Evolutionary conservation across 164 flowering plant genomes (phyloP).

Genomic region (Protea cynaroides): DNA sequence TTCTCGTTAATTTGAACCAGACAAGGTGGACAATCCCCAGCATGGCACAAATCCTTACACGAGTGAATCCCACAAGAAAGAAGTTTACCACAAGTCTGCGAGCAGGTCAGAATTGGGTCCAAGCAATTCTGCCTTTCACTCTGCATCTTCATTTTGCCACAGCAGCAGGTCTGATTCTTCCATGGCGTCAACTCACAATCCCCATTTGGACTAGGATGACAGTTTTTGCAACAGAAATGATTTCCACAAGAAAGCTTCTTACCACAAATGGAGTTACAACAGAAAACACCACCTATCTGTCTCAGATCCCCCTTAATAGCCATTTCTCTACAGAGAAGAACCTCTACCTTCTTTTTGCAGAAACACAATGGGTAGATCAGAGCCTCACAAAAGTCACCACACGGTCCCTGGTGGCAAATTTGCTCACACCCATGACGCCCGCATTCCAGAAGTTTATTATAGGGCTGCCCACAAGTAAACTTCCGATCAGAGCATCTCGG

Average conservation of each 20-base stretch:
- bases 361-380: slow-evolving; percentile 64
- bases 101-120: slow-evolving; percentile 80
- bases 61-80: slow-evolving; percentile 62
- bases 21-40: slow-evolving; percentile 72
- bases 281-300: slow-evolving; percentile 60
- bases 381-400: slow-evolving; percentile 67
- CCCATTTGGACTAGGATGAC: slow-evolving; percentile 90
- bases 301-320: slow-evolving; percentile 64
- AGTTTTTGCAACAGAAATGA: slow-evolving; percentile 56
- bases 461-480: slow-evolving; percentile 71
- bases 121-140: slow-evolving; percentile 61
- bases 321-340: slow-evolving; percentile 73
- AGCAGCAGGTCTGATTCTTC: slow-evolving; percentile 57
- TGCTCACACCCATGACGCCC: slow-evolving; percentile 70
- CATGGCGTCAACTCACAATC: slow-evolving; percentile 71
- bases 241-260: slow-evolving; percentile 69
- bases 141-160: slow-evolving; percentile 69
- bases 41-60: slow-evolving; percentile 72
- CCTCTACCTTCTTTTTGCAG: slow-evolving; percentile 65
- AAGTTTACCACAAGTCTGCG: slow-evolving; percentile 47
- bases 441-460: slow-evolving; percentile 72
- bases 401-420: slow-evolving; percentile 76
- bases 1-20: slow-evolving; percentile 54
- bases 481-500: slow-evolving; percentile 76
- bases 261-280: slow-evolving; percentile 65